Percentiles rank a stretch among this genome's conserved stretches.
Evolutionary conservation across 2,329 filamentous ascomycete genomes (phyloP).

Genomic region (Rachicladosporium sp.): DNA sequence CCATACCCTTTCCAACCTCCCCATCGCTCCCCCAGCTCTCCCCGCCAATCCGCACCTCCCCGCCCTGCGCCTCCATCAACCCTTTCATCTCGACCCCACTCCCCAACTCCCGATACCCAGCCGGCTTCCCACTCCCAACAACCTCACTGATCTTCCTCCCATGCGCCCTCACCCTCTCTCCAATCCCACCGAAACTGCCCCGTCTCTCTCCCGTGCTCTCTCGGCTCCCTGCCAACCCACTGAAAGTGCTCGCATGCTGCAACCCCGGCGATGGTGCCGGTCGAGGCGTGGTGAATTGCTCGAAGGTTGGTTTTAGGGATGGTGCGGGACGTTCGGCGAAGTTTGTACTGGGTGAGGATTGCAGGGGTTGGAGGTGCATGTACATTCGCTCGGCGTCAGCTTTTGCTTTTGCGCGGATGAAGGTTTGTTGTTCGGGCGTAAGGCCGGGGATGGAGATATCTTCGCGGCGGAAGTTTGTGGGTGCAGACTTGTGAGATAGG

Average conservation of each 20-base stretch:
- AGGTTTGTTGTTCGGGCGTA: constrained; percentile 15
- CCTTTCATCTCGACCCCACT: constrained; percentile 11
- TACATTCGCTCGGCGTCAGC: constrained; percentile 19
- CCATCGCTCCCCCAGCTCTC: constrained; percentile 7
- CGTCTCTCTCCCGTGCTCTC: not conserved
- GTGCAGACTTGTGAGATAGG: constrained; percentile 14
- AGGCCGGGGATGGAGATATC: constrained; percentile 21
- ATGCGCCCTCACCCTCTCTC: constrained; percentile 9
- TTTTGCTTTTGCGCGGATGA: constrained; percentile 20
- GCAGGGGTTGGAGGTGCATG: constrained; percentile 17
- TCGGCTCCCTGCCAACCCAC: not conserved
- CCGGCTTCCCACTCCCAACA: constrained; percentile 7
- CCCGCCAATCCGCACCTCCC: constrained; percentile 8
- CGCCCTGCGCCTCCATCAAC: constrained; percentile 9
- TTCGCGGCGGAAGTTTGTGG: constrained; percentile 23
- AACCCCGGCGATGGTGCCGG: constrained; percentile 9
- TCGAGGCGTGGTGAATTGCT: constrained; percentile 19
- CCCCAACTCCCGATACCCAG: constrained; percentile 1
- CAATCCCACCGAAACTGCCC: too few relatives aligned
- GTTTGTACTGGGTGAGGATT: constrained; percentile 17
- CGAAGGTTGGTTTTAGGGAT: constrained; percentile 8
- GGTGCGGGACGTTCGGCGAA: constrained; percentile 16
- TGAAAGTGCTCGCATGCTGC: constrained; percentile 1
- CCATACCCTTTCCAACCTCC: constrained; percentile 1
- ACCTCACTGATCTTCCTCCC: constrained; percentile 11